Conservation (phyloP, 2,329 filamentous ascomycete genomes). For the Elsinoe necatrix region DNA sequence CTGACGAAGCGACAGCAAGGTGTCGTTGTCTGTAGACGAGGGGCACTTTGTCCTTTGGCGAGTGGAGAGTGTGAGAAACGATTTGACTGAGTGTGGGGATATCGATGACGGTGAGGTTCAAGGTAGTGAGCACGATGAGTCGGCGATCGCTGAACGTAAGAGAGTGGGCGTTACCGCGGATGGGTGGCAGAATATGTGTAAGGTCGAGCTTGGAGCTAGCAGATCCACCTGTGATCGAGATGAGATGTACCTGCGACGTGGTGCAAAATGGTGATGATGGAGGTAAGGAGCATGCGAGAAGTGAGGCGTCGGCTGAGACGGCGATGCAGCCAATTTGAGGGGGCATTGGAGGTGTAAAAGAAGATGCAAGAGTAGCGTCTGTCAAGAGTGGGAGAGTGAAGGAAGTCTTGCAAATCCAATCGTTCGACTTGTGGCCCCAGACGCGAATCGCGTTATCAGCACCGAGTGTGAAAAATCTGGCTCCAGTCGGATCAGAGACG, state of each 20-base stretch:
- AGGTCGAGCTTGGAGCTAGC: constrained; percentile 49
- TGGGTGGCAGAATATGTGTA: constrained; percentile 44
- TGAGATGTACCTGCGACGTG: constrained; percentile 60
- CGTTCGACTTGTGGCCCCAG: constrained; percentile 70
- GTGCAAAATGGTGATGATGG: constrained; percentile 33
- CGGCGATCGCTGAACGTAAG: constrained; percentile 64
- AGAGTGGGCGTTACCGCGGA: constrained; percentile 47
- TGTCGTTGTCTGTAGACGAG: constrained; percentile 50
- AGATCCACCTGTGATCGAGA: constrained; percentile 46
- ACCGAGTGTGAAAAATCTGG: constrained; percentile 77
- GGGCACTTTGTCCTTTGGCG: constrained; percentile 45
- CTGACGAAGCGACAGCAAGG: constrained; percentile 30
- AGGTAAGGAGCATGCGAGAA: constrained; percentile 70
- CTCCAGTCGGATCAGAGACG: constrained; percentile 57
- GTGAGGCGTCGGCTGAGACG: constrained; percentile 78
- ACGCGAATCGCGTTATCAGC: constrained; percentile 68
- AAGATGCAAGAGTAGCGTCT: background rate
- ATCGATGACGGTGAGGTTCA: constrained; percentile 71
- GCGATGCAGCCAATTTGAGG: constrained; percentile 54
- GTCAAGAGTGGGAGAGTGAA: background rate
- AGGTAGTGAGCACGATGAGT: constrained; percentile 65
- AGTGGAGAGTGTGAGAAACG: constrained; percentile 53
- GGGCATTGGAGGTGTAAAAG: background rate
- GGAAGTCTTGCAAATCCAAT: constrained; percentile 54
- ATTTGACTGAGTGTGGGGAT: constrained; percentile 68